phyloP scores from a whole-genome alignment of 352 stramenopile genomes.

The Globisporangium spiculum region DNA sequence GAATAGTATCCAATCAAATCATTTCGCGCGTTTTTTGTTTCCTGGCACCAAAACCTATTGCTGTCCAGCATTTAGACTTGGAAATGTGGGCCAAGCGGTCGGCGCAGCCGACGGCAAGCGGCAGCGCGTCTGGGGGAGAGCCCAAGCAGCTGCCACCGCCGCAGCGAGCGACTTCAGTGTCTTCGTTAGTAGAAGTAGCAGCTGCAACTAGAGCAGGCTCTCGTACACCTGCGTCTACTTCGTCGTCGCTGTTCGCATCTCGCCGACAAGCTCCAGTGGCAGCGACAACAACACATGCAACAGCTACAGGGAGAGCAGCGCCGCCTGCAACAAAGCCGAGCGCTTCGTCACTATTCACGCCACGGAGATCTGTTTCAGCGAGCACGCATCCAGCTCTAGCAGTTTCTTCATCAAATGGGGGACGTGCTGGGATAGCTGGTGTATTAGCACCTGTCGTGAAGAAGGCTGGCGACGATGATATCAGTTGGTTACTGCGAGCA shows the following conservation, averaged over 20 bases:
- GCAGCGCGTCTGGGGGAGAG: not conserved
- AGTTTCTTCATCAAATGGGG: not conserved
- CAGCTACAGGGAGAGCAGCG: not conserved
- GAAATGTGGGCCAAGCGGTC: conserved; percentile 45
- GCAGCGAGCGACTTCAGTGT: not conserved
- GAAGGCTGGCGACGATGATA: conserved; percentile 13
- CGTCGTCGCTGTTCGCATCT: conserved; percentile 13
- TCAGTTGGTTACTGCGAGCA: conserved; percentile 38
- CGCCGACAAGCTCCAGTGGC: not conserved
- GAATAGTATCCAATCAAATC: conserved; percentile 30
- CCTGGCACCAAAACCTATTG: not conserved
- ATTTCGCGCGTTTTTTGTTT: conserved; percentile 15
- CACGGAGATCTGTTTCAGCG: conserved; percentile 1
- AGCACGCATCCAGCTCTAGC: not conserved
- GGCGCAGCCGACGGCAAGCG: conserved; percentile 5
- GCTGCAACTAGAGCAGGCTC: not conserved
- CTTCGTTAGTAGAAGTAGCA: conserved; percentile 10
- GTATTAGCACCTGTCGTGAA: conserved; percentile 1
- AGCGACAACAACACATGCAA: too few species aligned
- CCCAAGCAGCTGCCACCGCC: not conserved
- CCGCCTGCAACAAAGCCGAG: not conserved
- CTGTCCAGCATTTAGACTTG: not conserved
- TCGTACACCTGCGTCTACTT: not conserved
- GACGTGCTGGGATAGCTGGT: not conserved
- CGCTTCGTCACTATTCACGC: conserved; percentile 4